Percentiles rank a stretch among this genome's conserved stretches.
phyloP scores from a whole-genome alignment of 768 basidiomycete species.

The Suillus subluteus region DNA sequence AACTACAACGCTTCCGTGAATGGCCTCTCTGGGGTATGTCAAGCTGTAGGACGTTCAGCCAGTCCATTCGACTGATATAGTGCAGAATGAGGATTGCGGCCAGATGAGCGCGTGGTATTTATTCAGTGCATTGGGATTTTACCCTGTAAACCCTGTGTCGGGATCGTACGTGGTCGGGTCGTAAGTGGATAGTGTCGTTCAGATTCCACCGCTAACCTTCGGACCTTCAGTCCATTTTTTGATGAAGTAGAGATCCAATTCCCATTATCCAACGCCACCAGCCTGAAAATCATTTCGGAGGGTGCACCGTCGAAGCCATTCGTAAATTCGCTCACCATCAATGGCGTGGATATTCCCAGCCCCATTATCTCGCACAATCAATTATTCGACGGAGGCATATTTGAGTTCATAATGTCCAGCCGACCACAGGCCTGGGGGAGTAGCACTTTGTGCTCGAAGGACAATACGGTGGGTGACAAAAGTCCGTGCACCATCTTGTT shows the following conservation, averaged over 20 bases:
- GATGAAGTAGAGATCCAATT: slow-evolving; percentile 58
- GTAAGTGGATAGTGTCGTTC: slow-evolving; percentile 40
- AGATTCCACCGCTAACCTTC: background rate
- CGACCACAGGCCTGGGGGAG: slow-evolving; percentile 49
- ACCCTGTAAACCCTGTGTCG: slow-evolving; percentile 82
- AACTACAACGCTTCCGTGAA: slow-evolving; percentile 71
- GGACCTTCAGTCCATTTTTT: slow-evolving; percentile 48
- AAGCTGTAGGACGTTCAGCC: background rate
- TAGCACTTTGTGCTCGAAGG: slow-evolving; percentile 14
- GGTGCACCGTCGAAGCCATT: slow-evolving; percentile 66
- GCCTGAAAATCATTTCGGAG: slow-evolving; percentile 53
- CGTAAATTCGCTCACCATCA: slow-evolving; percentile 59
- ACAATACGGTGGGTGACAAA: background rate
- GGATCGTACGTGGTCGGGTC: slow-evolving; percentile 77
- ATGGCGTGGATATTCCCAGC: slow-evolving; percentile 45
- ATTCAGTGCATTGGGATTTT: slow-evolving; percentile 82
- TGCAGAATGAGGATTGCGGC: slow-evolving; percentile 85
- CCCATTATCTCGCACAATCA: slow-evolving; percentile 67
- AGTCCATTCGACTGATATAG: background rate
- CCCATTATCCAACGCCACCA: slow-evolving; percentile 37
- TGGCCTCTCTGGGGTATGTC: slow-evolving; percentile 72
- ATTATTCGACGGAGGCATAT: slow-evolving; percentile 56
- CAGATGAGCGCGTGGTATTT: slow-evolving; percentile 93
- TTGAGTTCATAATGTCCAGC: slow-evolving; percentile 70
- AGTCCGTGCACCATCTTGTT: background rate